Conservation (phyloP, 192 early-diverging fungal genomes). For the Backusella circina region DNA sequence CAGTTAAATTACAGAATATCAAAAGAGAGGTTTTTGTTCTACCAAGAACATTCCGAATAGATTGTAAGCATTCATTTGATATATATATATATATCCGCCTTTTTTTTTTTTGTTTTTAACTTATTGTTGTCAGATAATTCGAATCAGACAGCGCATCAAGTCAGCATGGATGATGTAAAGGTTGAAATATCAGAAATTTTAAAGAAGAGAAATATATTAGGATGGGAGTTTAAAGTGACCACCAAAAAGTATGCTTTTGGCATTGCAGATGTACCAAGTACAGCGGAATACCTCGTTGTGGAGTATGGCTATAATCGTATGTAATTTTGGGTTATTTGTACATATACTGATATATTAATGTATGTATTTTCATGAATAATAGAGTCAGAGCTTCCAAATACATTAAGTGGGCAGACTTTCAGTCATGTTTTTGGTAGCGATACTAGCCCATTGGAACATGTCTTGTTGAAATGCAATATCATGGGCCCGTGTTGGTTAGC, state of each 20-base stretch:
- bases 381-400: slow-evolving; percentile 50
- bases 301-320: slow-evolving; percentile 16
- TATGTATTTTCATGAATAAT: slow-evolving; percentile 31
- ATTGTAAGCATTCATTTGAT: slow-evolving; percentile 15
- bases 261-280: slow-evolving; percentile 66
- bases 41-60: slow-evolving; percentile 59
- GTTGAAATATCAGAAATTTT: slow-evolving; percentile 68
- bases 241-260: slow-evolving; percentile 91
- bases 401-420: slow-evolving; percentile 68
- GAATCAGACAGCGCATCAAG: slow-evolving; percentile 52
- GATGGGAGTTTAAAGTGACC: slow-evolving; percentile 59
- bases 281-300: slow-evolving; percentile 84
- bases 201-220: slow-evolving; percentile 49
- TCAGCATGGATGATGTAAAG: slow-evolving; percentile 68
- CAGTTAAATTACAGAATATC: slow-evolving; percentile 70
- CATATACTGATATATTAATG: slow-evolving; percentile 39
- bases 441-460: slow-evolving; percentile 81
- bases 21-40: slow-evolving; percentile 88
- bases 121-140: slow-evolving; percentile 23
- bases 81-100: too few species aligned
- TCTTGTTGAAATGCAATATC: slow-evolving; percentile 86
- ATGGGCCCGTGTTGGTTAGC: slow-evolving; percentile 97
- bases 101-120: neutral
- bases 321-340: neutral
- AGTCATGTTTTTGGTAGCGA: slow-evolving; percentile 83